A percentile compares a stretch with the other conserved stretches of the same genome.
These are phyloP conservation scores for Arthrobotrys musiformis DNA, from an alignment of 2,329 filamentous ascomycete species.

Conservation along the genomic window DNA sequence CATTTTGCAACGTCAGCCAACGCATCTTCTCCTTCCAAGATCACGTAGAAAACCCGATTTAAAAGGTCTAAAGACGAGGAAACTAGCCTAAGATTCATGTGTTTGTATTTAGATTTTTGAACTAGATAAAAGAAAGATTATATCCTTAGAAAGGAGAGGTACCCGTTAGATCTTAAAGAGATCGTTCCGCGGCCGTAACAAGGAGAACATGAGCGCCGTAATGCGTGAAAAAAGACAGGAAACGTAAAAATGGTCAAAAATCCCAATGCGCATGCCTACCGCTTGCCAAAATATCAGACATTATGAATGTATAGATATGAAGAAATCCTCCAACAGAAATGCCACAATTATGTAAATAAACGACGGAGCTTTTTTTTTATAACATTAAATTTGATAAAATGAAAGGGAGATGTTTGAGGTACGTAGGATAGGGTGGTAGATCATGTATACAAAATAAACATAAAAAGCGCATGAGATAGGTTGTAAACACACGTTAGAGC, in stretches of 20 bases:
- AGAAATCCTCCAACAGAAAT: conserved; percentile 8
- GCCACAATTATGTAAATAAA: neutral
- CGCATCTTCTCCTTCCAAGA: neutral
- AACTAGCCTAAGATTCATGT: no score
- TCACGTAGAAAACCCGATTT: no score
- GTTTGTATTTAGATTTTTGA: neutral
- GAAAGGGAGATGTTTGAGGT: neutral
- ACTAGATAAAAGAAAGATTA: conserved; percentile 1
- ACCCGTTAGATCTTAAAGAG: neutral
- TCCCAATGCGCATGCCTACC: neutral
- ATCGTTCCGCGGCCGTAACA: conserved; percentile 8
- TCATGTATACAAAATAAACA: no score
- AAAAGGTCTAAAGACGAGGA: no score
- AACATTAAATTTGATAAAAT: conserved; percentile 3
- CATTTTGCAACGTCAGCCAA: conserved; percentile 3
- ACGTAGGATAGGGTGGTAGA: neutral
- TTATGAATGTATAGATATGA: neutral
- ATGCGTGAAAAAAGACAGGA: neutral
- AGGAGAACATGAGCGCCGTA: conserved; percentile 1
- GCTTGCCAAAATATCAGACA: conserved; percentile 1
- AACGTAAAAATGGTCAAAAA: neutral
- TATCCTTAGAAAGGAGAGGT: neutral
- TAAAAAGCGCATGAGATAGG: neutral
- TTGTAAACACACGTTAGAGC: neutral
- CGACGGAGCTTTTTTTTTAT: neutral